Percentiles rank a stretch among this genome's conserved stretches.
These are phyloP conservation scores for Nidula microcarpa DNA, from an alignment of 768 basidiomycete genomes.

Conservation along the genomic window DNA sequence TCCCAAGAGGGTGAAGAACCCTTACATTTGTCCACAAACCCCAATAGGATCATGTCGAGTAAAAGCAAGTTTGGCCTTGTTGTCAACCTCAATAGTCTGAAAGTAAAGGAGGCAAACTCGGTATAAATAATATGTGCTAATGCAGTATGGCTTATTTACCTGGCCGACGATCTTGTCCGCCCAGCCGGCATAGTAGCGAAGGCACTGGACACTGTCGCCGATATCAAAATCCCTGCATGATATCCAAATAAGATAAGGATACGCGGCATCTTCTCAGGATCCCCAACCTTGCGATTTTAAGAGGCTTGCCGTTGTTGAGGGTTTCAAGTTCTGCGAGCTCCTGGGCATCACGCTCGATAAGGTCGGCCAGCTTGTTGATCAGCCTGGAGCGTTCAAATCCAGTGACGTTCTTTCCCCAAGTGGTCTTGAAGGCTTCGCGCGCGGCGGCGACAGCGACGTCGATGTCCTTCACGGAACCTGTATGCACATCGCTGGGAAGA, in stretches of 20 bases:
- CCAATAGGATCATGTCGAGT: conserved; percentile 89
- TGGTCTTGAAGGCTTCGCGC: conserved; percentile 75
- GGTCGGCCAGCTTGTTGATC: conserved; percentile 82
- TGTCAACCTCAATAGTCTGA: conserved; percentile 78
- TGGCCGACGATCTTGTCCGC: conserved; percentile 92
- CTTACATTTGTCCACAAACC: conserved; percentile 91
- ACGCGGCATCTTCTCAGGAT: not conserved
- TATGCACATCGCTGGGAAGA: not conserved
- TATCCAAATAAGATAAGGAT: conserved; percentile 2
- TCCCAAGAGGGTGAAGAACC: not conserved
- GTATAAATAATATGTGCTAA: not conserved
- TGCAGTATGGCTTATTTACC: conserved; percentile 31
- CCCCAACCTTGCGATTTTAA: conserved; percentile 41
- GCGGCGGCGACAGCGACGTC: conserved; percentile 83
- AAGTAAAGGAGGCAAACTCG: conserved; percentile 1
- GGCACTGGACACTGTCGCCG: conserved; percentile 70
- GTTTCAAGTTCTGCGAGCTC: conserved; percentile 81
- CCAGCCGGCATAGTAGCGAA: conserved; percentile 94
- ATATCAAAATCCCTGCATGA: conserved; percentile 71
- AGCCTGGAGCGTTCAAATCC: conserved; percentile 78
- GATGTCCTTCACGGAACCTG: conserved; percentile 73
- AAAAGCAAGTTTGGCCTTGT: conserved; percentile 77
- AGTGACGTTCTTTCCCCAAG: conserved; percentile 89
- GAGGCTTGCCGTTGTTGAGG: conserved; percentile 91
- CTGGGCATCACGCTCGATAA: conserved; percentile 83